Evolutionary conservation across 1,139 yeast genomes (phyloP).

Genomic region (Kodamaea ohmeri): DNA sequence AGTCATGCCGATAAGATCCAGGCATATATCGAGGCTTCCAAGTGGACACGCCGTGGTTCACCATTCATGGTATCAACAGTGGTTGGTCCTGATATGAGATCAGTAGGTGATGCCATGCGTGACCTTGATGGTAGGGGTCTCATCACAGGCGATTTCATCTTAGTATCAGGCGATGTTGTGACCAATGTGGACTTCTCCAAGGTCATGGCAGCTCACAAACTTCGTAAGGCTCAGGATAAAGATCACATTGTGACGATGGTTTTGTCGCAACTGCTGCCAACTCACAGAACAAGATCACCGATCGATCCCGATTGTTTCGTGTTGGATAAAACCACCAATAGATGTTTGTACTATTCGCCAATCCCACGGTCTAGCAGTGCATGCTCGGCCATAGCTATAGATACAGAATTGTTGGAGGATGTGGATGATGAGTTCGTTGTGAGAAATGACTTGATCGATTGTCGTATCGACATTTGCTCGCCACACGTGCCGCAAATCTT

Average conservation of each 20-base stretch:
- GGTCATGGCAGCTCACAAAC: slow-evolving; percentile 70
- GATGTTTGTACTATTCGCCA: slow-evolving; percentile 81
- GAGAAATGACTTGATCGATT: slow-evolving; percentile 91
- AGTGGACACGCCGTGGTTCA: slow-evolving; percentile 71
- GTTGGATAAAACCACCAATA: slow-evolving; percentile 65
- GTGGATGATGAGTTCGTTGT: slow-evolving; percentile 70
- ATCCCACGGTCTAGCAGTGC: slow-evolving; percentile 60
- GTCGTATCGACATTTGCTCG: slow-evolving; percentile 93
- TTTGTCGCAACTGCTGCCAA: slow-evolving; percentile 78
- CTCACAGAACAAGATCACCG: slow-evolving; percentile 76
- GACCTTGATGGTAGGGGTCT: slow-evolving; percentile 89
- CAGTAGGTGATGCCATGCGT: slow-evolving; percentile 97
- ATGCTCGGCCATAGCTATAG: slow-evolving; percentile 58
- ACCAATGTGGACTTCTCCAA: slow-evolving; percentile 80
- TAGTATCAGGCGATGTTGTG: slow-evolving; percentile 92
- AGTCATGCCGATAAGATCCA: slow-evolving; percentile 88
- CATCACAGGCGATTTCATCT: slow-evolving; percentile 82
- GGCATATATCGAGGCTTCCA: slow-evolving; percentile 74
- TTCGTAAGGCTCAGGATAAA: slow-evolving; percentile 69
- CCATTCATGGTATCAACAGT: slow-evolving; percentile 80
- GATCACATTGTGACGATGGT: slow-evolving; percentile 96
- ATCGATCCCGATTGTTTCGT: slow-evolving; percentile 84
- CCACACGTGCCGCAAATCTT: slow-evolving; percentile 94
- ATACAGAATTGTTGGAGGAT: slow-evolving; percentile 78
- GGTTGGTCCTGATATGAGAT: slow-evolving; percentile 82